Conservation (phyloP, 192 early-diverging fungal species). For the Coemansia sp. region DNA sequence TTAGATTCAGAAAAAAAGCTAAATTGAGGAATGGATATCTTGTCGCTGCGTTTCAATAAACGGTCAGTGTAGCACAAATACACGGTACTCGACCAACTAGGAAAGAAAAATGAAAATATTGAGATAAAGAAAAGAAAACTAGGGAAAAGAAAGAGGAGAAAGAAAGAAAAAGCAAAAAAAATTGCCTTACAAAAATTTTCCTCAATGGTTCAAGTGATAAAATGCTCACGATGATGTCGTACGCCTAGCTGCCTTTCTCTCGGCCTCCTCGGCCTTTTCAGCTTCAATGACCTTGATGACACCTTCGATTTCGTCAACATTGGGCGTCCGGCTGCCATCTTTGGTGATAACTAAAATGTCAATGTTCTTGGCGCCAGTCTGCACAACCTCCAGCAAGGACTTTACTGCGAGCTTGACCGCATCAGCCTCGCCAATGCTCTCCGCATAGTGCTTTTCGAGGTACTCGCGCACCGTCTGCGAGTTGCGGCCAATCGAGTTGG, state of each 20-base stretch:
- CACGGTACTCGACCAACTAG: constrained; percentile 1
- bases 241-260: constrained; percentile 63
- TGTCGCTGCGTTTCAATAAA: background rate
- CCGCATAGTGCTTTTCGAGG: constrained; percentile 95
- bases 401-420: constrained; percentile 89
- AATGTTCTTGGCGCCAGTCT: constrained; percentile 99
- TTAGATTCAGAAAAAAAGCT: background rate
- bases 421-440: constrained; percentile 76
- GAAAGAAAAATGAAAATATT: background rate
- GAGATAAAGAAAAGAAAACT: constrained; percentile 2
- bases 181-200: constrained; percentile 5
- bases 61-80: background rate
- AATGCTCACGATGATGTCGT: constrained; percentile 11
- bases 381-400: constrained; percentile 94
- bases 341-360: constrained; percentile 91
- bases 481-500: constrained; percentile 93
- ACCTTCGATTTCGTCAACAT: constrained; percentile 71
- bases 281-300: constrained; percentile 76
- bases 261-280: constrained; percentile 89
- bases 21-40: background rate
- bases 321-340: constrained; percentile 70
- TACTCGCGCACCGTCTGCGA: constrained; percentile 98
- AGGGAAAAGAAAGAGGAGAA: background rate
- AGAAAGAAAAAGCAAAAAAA: background rate
- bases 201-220: background rate